Evolutionary conservation across 176 grass and related monocot species (phyloP), one percentile per base, ranked within the genome.

Genomic region (Oryza longistaminata): DNA sequence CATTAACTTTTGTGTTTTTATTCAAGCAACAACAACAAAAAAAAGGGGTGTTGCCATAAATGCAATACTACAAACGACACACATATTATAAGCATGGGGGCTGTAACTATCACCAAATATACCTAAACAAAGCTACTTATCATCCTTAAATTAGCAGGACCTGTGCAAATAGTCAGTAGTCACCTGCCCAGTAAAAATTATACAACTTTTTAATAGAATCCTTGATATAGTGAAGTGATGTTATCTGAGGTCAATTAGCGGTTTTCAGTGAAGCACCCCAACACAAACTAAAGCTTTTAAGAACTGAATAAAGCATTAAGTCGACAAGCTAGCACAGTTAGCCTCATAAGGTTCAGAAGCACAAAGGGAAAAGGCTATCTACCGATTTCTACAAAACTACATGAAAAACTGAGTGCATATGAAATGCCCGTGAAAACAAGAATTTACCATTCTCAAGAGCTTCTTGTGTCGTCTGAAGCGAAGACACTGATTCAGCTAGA

Each of bases 401-500:
- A 52, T 71, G 35, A 17, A 64, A 70, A 77, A 53, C 27, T 53
- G 42, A 17, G 70, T 7, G 5, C 27, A 72, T 19, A n/a, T 64
- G 29, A 74, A 60, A 70, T 13, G 11, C 26, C 13, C n/a, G 68
- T 0, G 40, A 73, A 68, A 21, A 71, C 16, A 86, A 53, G 34
- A 75, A 14, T 12, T 34, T 92, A 95, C 93, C 93, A 72, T 31
- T 88, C 90, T 88, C 85, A 70, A 95, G 75, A n/a, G 82, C 88
- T 86, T 87, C 76, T 66, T 95, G 88, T 69, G 90, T 85, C 26
- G 83, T 85, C 68, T 92, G 85, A 82, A 95, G 93, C n/a, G 88
- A 90, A 84, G 76, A 87, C 81, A 90, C 77, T 5, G 93, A 95
- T 82, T 90, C 90, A 16, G 83, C 70, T 66, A 92, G 76, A 76